These are phyloP conservation scores for Aspergillus cejpii DNA, from an alignment of 2,329 filamentous ascomycete species.

Conservation along the genomic window DNA sequence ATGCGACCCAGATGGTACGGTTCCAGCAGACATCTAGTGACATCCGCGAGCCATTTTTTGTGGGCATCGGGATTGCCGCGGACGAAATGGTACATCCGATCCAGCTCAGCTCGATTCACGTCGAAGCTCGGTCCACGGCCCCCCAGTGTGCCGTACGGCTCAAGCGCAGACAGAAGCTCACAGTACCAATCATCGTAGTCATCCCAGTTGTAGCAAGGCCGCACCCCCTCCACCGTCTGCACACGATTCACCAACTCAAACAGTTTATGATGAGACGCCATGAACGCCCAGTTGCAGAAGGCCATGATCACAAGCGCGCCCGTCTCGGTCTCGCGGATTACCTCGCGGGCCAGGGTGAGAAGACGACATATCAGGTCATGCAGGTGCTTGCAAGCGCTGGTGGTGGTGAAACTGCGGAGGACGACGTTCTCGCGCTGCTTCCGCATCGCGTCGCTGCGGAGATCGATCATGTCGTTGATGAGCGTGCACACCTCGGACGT, in stretches of 20 bases:
- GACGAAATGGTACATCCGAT: constrained; percentile 7
- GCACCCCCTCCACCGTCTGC: background rate
- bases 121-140: constrained; percentile 4
- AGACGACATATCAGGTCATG: constrained; percentile 7
- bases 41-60: constrained; percentile 18
- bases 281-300: constrained; percentile 20
- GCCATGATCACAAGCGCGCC: constrained; percentile 15
- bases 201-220: constrained; percentile 5
- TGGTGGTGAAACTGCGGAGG: constrained; percentile 12
- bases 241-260: constrained; percentile 11
- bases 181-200: constrained; percentile 7
- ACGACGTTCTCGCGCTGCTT: constrained; percentile 19
- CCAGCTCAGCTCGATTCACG: constrained; percentile 14
- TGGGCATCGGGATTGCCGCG: constrained; percentile 7
- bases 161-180: constrained; percentile 9
- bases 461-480: constrained; percentile 17
- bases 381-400: constrained; percentile 13
- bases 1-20: constrained; percentile 16
- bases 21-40: constrained; percentile 13
- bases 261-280: constrained; percentile 20
- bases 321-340: constrained; percentile 6
- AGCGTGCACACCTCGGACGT: constrained; percentile 10
- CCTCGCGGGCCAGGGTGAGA: background rate
- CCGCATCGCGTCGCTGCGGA: constrained; percentile 18
- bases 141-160: constrained; percentile 13